Evolutionary conservation across 1,284 basidiomycete genomes (phyloP).

Genomic region (Chalciporus sp.): DNA sequence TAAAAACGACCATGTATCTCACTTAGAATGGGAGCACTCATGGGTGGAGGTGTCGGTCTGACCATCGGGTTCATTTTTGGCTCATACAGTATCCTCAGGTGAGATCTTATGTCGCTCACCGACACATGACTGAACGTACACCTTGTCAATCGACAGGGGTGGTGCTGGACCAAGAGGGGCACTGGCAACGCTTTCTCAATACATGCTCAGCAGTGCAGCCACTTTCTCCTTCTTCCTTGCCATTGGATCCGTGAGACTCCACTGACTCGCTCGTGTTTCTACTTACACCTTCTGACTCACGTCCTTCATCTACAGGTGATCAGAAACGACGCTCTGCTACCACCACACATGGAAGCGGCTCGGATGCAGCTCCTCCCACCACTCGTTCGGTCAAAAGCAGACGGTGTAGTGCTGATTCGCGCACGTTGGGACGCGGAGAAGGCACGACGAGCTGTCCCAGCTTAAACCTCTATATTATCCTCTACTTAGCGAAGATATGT

Average conservation of each 20-base stretch:
- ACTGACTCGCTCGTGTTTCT: conserved; percentile 6
- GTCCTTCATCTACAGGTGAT: conserved; percentile 56
- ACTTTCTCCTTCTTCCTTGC: conserved; percentile 86
- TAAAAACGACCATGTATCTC: conserved; percentile 13
- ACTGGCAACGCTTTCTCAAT: conserved; percentile 88
- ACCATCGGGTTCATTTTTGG: conserved; percentile 98
- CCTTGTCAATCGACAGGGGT: conserved; percentile 49
- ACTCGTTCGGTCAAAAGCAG: conserved; percentile 58
- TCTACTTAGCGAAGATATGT: conserved; percentile 14
- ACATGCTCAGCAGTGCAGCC: conserved; percentile 91
- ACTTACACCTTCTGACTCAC: background rate
- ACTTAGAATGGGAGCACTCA: conserved; percentile 86
- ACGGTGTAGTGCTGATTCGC: conserved; percentile 68
- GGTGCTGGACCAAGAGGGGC: conserved; percentile 87
- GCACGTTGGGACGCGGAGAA: conserved; percentile 72
- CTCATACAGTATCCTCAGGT: conserved; percentile 88
- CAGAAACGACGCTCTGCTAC: conserved; percentile 63
- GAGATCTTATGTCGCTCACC: conserved; percentile 2
- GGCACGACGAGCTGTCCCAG: conserved; percentile 26
- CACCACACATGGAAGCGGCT: conserved; percentile 61
- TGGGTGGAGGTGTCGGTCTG: conserved; percentile 90
- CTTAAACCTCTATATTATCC: conserved; percentile 7
- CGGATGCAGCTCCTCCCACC: conserved; percentile 55
- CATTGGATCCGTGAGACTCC: conserved; percentile 70
- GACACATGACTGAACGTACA: conserved; percentile 11